phyloP scores from a whole-genome alignment of 805 yeast genomes.

The Sugiyamaella mastotermitis region DNA sequence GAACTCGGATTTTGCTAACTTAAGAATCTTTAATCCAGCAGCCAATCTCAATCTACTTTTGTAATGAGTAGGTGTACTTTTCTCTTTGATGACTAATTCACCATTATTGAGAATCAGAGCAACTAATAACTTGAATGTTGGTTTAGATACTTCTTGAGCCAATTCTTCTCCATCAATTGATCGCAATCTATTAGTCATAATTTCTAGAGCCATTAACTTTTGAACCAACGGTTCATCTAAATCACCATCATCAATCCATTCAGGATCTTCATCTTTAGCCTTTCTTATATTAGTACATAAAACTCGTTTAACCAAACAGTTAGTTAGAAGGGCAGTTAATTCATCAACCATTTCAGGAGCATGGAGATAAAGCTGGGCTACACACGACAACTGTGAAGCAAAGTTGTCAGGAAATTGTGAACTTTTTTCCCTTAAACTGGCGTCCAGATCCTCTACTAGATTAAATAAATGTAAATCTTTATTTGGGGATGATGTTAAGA shows the following conservation, averaged over 20 bases:
- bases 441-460: slow-evolving; percentile 32
- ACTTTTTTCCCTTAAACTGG: slow-evolving; percentile 1
- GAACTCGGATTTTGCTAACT: slow-evolving; percentile 51
- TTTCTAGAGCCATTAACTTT: slow-evolving; percentile 48
- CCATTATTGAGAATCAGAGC: slow-evolving; percentile 72
- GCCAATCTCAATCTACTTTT: slow-evolving; percentile 57
- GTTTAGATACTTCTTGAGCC: slow-evolving; percentile 44
- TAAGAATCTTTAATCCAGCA: slow-evolving; percentile 62
- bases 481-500: slow-evolving; percentile 44
- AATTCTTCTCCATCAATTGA: slow-evolving; percentile 32
- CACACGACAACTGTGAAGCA: slow-evolving; percentile 50
- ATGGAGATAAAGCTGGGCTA: slow-evolving; percentile 52
- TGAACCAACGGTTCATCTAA: slow-evolving; percentile 35
- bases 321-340: slow-evolving; percentile 52
- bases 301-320: slow-evolving; percentile 54
- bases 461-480: slow-evolving; percentile 36
- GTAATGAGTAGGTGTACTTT: slow-evolving; percentile 50
- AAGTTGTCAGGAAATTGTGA: slow-evolving; percentile 24
- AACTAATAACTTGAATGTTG: slow-evolving; percentile 60
- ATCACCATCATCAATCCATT: slow-evolving; percentile 44
- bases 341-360: slow-evolving; percentile 46
- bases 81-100: slow-evolving; percentile 51
- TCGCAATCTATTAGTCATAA: slow-evolving; percentile 56
- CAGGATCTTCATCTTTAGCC: slow-evolving; percentile 26
- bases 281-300: slow-evolving; percentile 42